phyloP scores from a whole-genome alignment of 2,329 filamentous ascomycete species.

The Ophiocordyceps camponoti-saundersi region DNA sequence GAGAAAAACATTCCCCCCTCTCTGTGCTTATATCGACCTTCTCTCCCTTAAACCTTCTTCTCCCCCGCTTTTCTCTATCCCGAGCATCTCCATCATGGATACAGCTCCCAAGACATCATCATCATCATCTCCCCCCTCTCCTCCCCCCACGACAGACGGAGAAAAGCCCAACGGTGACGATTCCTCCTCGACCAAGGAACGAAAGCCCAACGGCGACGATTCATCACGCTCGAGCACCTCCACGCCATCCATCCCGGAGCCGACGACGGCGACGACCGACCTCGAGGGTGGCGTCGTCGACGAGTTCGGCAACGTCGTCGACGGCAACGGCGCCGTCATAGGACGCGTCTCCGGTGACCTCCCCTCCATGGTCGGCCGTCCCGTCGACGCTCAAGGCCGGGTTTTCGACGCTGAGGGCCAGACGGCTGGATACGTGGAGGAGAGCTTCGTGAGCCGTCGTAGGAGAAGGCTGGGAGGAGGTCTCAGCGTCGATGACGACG shows the following conservation, averaged over 20 bases:
- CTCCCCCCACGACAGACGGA: too few species aligned
- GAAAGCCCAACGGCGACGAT: too few species aligned
- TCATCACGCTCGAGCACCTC: too few species aligned
- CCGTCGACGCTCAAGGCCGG: conserved; percentile 27
- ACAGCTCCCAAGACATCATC: too few species aligned
- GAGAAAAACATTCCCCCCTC: too few species aligned
- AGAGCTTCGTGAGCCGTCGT: conserved; percentile 20
- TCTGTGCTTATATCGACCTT: too few species aligned
- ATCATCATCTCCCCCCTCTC: too few species aligned
- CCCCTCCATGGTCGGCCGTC: conserved; percentile 34
- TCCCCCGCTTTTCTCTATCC: too few species aligned
- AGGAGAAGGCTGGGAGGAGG: conserved; percentile 33
- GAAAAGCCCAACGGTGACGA: too few species aligned
- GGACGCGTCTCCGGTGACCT: conserved; percentile 36
- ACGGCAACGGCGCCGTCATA: conserved; percentile 30
- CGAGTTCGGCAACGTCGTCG: conserved; percentile 36
- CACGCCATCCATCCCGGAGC: background rate
- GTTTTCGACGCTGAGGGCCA: conserved; percentile 64
- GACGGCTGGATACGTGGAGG: conserved; percentile 57
- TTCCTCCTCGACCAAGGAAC: too few species aligned
- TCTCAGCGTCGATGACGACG: conserved; percentile 36
- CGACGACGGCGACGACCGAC: conserved; percentile 6
- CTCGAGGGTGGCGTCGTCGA: conserved; percentile 31
- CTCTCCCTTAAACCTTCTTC: too few species aligned
- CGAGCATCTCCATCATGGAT: too few species aligned